Base-by-base conservation (phyloP, 805 yeast genomes). In the Starmerella etchellsii region DNA sequence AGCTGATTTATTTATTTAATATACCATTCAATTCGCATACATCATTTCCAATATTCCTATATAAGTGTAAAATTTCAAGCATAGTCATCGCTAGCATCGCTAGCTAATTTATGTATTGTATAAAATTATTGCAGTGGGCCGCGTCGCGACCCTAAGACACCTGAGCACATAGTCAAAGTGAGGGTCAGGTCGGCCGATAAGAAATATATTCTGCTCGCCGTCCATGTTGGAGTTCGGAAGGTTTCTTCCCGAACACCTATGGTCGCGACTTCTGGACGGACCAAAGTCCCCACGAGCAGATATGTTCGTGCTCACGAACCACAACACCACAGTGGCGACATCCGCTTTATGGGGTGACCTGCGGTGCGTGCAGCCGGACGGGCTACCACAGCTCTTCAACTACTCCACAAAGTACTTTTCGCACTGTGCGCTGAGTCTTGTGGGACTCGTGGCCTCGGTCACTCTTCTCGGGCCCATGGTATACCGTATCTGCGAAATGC, bases 391-490 rank as follows among this genome's bases (percentile, higher is more conserved):
- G 25, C 37, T 40, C 22, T 39, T 53, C 35, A 41, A 50, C 36
- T 53, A 53, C 4, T 31, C 33, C 2, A 53, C 56, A 2, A 41
- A 44, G 39, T 53, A 51, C 21, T 29, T 52, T 10, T 42, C 51
- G n/a, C 43, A 36, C 43, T 52, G 56, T 21, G 19, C 48, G 22
- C 28, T 47, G 3, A 24, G 48, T 5, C 8, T 43, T 5, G 30
- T 41, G 10, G 55, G 49, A 3, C 46, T 31, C 5, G 23, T 38
- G 15, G 30, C 42, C 4, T 31, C 51, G 7, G 21, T 36, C 2
- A 25, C 37, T 3, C 23, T 43, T 13, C 13, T 39, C 11, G 24
- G 42, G 23, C 54, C 55, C 4, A 16, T 44, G 2, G 13, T 50
- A 6, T 39, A 34, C 31, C 41, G 43, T 2, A 10, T 34, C 10